Conservation (phyloP, 2,329 filamentous ascomycete genomes). For the Pseudopithomyces chartarum region DNA sequence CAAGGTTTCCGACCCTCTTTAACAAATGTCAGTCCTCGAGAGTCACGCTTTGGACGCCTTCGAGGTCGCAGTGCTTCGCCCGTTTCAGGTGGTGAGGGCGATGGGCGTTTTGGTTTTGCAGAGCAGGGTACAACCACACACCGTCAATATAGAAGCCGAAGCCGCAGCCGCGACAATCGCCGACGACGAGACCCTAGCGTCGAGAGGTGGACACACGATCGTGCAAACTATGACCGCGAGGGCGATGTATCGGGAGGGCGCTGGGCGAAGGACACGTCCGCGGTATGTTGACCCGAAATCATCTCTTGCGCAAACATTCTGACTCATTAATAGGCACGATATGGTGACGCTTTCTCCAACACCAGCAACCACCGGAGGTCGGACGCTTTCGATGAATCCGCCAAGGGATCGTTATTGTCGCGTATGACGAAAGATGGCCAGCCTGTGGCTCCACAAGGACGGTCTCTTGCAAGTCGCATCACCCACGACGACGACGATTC, state of each 20-base stretch:
- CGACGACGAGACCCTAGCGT: conserved; percentile 29
- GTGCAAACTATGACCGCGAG: conserved; percentile 28
- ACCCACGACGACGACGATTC: conserved; percentile 33
- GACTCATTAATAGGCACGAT: conserved; percentile 19
- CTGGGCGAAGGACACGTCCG: conserved; percentile 32
- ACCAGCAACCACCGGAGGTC: conserved; percentile 51
- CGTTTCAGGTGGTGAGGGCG: conserved; percentile 49
- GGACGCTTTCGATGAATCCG: conserved; percentile 48
- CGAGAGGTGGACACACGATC: conserved; percentile 38
- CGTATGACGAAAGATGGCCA: conserved; percentile 44
- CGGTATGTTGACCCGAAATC: background rate
- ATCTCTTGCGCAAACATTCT: background rate
- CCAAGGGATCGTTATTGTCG: conserved; percentile 31
- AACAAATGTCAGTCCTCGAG: conserved; percentile 24
- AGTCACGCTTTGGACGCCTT: conserved; percentile 53
- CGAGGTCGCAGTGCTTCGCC: conserved; percentile 67
- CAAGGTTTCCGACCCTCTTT: background rate
- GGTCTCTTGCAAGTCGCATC: conserved; percentile 36
- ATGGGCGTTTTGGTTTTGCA: conserved; percentile 55
- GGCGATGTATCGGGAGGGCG: conserved; percentile 20
- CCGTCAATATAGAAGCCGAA: conserved; percentile 49
- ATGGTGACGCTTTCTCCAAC: conserved; percentile 42
- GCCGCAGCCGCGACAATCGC: conserved; percentile 34
- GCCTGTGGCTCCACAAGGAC: conserved; percentile 24
- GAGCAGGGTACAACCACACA: conserved; percentile 53